A percentile compares a stretch with the other conserved stretches of the same genome.
Evolutionary conservation across 345 rosid species (phyloP).

Genomic region (Eucalyptus erythrocorys): DNA sequence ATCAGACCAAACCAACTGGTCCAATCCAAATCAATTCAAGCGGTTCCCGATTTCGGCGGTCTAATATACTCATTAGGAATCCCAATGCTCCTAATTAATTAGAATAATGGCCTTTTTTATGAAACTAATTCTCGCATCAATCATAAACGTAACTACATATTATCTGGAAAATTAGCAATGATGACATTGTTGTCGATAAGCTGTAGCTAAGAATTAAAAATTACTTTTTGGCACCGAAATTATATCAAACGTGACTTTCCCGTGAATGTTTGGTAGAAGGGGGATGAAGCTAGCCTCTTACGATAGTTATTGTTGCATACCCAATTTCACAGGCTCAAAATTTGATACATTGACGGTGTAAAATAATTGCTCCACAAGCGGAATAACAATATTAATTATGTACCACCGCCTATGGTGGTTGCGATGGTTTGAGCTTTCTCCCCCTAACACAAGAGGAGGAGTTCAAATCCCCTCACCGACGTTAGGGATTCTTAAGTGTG

Average conservation of each 20-base stretch:
- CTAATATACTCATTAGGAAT: not conserved
- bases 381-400: not conserved
- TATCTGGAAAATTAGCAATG: not conserved
- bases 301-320: not conserved
- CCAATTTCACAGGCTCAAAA: not conserved
- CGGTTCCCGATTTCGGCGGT: fast-evolving
- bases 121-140: not conserved
- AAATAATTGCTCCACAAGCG: not conserved
- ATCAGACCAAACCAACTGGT: fast-evolving
- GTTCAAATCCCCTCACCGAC: too few species aligned
- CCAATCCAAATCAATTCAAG: fast-evolving
- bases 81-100: not conserved
- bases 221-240: not conserved
- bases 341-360: not conserved
- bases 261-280: not conserved
- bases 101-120: not conserved
- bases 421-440: too few species aligned
- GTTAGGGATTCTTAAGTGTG: too few species aligned
- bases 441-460: too few species aligned
- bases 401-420: too few species aligned
- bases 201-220: not conserved
- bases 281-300: not conserved
- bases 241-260: not conserved
- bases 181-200: not conserved
- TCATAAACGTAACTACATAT: not conserved